These are phyloP conservation scores for Waitea zeae DNA, from an alignment of 1,284 basidiomycete genomes.

Conservation along the genomic window DNA sequence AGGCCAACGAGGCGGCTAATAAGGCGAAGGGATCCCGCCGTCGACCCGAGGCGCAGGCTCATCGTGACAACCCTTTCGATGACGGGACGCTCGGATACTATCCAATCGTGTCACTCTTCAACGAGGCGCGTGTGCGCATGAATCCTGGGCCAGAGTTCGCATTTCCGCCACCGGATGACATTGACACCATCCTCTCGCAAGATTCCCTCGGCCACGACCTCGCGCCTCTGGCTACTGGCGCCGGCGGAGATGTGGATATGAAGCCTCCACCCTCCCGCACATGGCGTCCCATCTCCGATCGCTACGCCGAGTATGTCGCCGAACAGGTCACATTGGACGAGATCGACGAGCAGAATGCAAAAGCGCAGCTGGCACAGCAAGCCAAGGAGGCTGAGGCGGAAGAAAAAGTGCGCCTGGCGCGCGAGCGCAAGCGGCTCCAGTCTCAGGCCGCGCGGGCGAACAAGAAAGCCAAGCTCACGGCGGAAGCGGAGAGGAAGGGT, in stretches of 20 bases:
- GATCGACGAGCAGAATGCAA: conserved; percentile 46
- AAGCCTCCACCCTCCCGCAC: conserved; percentile 20
- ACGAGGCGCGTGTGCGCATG: conserved; percentile 69
- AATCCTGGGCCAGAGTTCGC: conserved; percentile 83
- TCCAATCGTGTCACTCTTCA: conserved; percentile 87
- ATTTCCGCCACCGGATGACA: conserved; percentile 58
- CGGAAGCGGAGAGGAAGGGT: too few relatives aligned
- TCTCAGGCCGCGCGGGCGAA: too few relatives aligned
- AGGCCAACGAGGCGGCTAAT: conserved; percentile 33
- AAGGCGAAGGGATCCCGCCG: conserved; percentile 28
- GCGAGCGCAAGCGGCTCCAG: too few relatives aligned
- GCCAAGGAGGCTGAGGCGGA: too few relatives aligned
- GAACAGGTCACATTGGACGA: conserved; percentile 62
- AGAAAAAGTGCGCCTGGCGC: too few relatives aligned
- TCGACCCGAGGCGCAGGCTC: conserved; percentile 47
- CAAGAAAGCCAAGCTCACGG: too few relatives aligned
- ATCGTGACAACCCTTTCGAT: conserved; percentile 75
- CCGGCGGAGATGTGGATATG: conserved; percentile 14
- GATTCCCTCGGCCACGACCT: conserved; percentile 6
- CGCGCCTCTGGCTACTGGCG: neutral
- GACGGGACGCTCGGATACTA: conserved; percentile 95
- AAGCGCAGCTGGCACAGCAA: conserved; percentile 19
- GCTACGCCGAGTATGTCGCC: conserved; percentile 62
- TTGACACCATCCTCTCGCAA: conserved; percentile 38
- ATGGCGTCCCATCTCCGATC: conserved; percentile 65